phyloP scores from a whole-genome alignment of 1,284 basidiomycete genomes.

The Ustilago trichophora region DNA sequence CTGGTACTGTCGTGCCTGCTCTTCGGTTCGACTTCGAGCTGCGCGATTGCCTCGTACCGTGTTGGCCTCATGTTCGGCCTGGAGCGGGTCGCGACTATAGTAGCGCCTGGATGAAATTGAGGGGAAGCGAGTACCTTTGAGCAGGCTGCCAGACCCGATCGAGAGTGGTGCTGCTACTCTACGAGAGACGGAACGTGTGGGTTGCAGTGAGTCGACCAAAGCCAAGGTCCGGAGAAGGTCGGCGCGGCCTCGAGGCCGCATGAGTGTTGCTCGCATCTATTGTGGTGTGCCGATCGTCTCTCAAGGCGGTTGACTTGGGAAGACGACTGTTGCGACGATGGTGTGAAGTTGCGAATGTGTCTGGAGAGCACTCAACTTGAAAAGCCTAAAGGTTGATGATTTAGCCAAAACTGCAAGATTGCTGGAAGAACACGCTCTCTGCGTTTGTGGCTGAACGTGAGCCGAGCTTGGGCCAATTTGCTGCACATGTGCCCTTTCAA shows the following conservation, averaged over 20 bases:
- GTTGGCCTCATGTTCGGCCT: slow-evolving; percentile 56
- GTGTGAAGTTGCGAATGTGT: no score
- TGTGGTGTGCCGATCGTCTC: not conserved
- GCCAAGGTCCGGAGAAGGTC: no score
- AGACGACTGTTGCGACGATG: not conserved
- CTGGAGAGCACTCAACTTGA: no score
- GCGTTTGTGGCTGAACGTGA: no score
- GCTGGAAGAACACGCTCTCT: no score
- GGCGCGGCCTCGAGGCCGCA: slow-evolving; percentile 24
- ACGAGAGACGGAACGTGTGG: not conserved
- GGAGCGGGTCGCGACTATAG: slow-evolving; percentile 52
- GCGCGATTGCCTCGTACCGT: slow-evolving; percentile 60
- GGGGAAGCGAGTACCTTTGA: not conserved
- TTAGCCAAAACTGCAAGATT: no score
- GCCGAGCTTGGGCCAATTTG: no score
- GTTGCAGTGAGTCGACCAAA: not conserved
- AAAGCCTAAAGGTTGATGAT: no score
- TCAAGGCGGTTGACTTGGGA: no score
- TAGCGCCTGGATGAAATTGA: slow-evolving; percentile 6
- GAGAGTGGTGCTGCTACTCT: not conserved
- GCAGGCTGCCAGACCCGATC: not conserved
- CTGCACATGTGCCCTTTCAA: no score
- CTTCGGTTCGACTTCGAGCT: slow-evolving; percentile 29
- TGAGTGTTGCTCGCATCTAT: slow-evolving; percentile 17
- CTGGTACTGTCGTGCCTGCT: slow-evolving; percentile 17